These are phyloP conservation scores for Candida nitratophila DNA, from an alignment of 805 yeast genomes.

Conservation along the genomic window DNA sequence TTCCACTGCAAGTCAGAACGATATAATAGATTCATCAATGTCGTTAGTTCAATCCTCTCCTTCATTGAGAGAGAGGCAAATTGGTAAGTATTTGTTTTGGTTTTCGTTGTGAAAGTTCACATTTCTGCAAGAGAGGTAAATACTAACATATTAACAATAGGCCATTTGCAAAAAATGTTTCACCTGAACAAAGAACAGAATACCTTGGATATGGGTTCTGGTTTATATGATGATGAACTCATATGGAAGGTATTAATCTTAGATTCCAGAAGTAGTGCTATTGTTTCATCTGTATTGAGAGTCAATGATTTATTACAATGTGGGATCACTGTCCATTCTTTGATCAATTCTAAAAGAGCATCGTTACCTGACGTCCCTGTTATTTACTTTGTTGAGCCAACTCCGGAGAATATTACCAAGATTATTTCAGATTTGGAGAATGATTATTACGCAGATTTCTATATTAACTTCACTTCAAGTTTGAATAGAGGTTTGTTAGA, in stretches of 20 bases:
- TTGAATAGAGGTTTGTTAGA: constrained; percentile 75
- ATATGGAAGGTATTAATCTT: constrained; percentile 89
- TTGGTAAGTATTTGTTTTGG: constrained; percentile 22
- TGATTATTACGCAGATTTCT: constrained; percentile 72
- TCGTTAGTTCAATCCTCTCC: constrained; percentile 12
- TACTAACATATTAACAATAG: constrained; percentile 8
- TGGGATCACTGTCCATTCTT: constrained; percentile 87
- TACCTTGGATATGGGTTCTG: constrained; percentile 38
- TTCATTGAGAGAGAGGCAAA: constrained; percentile 35
- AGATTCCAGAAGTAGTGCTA: constrained; percentile 74
- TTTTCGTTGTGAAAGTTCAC: neutral
- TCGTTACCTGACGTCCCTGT: constrained; percentile 92
- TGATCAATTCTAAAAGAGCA: constrained; percentile 66
- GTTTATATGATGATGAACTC: constrained; percentile 56
- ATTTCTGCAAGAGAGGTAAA: too few species aligned
- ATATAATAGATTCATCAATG: constrained; percentile 7
- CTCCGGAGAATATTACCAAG: constrained; percentile 59
- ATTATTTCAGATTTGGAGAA: constrained; percentile 67
- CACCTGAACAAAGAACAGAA: constrained; percentile 64
- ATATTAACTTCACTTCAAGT: constrained; percentile 81
- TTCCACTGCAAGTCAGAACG: too few species aligned
- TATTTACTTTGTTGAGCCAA: constrained; percentile 86
- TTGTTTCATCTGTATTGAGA: constrained; percentile 84
- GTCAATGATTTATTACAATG: constrained; percentile 85
- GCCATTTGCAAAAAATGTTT: constrained; percentile 72